Conservation (phyloP, 495 filamentous ascomycete genomes). For the Gamarada debralockiae region DNA sequence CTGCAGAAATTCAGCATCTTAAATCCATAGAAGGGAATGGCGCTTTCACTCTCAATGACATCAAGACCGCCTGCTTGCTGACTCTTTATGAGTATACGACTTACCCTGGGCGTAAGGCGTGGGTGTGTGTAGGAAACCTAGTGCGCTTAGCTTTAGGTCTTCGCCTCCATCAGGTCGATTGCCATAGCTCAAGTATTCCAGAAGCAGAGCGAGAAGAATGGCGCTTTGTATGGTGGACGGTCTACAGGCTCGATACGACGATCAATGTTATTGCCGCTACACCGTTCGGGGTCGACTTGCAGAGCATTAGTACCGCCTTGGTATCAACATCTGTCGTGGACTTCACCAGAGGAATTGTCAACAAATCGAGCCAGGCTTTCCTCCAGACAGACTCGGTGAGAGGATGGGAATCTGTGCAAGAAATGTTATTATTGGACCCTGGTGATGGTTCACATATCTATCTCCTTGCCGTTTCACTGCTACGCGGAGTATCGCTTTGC, state of each 20-base stretch:
- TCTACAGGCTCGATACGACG: slow-evolving; percentile 38
- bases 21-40: neutral
- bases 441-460: neutral
- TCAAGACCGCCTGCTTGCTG: slow-evolving; percentile 33
- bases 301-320: slow-evolving; percentile 26
- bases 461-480: neutral
- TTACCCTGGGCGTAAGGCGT: slow-evolving; percentile 29
- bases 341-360: neutral
- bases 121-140: slow-evolving; percentile 32
- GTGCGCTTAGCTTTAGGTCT: slow-evolving; percentile 31
- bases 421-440: neutral
- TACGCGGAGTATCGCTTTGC: neutral
- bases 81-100: slow-evolving; percentile 36
- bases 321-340: neutral
- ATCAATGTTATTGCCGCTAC: slow-evolving; percentile 25
- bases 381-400: neutral
- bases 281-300: slow-evolving; percentile 24
- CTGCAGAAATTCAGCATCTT: neutral
- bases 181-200: slow-evolving; percentile 13
- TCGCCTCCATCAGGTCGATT: slow-evolving; percentile 29
- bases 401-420: neutral
- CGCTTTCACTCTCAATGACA: slow-evolving; percentile 22
- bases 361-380: neutral
- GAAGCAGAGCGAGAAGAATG: slow-evolving; percentile 33
- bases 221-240: slow-evolving; percentile 36